Evolutionary conservation across 2,329 filamentous ascomycete genomes (phyloP).

Genomic region (Epichloe festucae): DNA sequence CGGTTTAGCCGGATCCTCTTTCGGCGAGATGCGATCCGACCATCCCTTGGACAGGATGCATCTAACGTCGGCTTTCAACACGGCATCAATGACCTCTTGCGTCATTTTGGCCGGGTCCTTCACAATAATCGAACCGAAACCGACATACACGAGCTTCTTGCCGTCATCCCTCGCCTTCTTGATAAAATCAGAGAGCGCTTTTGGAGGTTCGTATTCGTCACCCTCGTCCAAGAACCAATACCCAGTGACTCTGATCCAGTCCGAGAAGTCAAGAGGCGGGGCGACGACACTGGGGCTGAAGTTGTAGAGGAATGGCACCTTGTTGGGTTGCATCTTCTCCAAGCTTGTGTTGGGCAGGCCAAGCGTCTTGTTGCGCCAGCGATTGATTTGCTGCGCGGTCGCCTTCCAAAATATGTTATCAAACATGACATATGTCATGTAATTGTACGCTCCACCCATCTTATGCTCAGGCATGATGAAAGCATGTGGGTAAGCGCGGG

Average conservation of each 20-base stretch:
- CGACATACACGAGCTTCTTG: slow-evolving; percentile 93
- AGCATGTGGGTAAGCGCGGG: slow-evolving; percentile 88
- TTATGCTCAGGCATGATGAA: slow-evolving; percentile 89
- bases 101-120: slow-evolving; percentile 80
- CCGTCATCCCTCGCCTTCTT: slow-evolving; percentile 63
- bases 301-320: slow-evolving; percentile 97
- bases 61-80: slow-evolving; percentile 79
- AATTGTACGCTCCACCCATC: slow-evolving; percentile 91
- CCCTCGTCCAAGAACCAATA: slow-evolving; percentile 95
- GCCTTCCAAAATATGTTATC: slow-evolving; percentile 96
- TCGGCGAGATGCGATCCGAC: slow-evolving; percentile 64
- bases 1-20: slow-evolving; percentile 27
- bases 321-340: slow-evolving; percentile 88
- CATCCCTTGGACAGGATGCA: slow-evolving; percentile 95
- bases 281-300: slow-evolving; percentile 91
- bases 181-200: slow-evolving; percentile 71
- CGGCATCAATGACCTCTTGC: slow-evolving; percentile 82
- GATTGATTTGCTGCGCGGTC: slow-evolving; percentile 81
- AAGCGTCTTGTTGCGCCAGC: slow-evolving; percentile 75
- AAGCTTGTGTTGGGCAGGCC: slow-evolving; percentile 68
- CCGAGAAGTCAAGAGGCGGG: slow-evolving; percentile 86
- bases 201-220: slow-evolving; percentile 55
- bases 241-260: slow-evolving; percentile 94
- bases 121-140: slow-evolving; percentile 93
- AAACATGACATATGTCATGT: slow-evolving; percentile 90